Evolutionary conservation across 2,329 filamentous ascomycete genomes (phyloP).

Genomic region (Paraconiothyrium brasiliense): DNA sequence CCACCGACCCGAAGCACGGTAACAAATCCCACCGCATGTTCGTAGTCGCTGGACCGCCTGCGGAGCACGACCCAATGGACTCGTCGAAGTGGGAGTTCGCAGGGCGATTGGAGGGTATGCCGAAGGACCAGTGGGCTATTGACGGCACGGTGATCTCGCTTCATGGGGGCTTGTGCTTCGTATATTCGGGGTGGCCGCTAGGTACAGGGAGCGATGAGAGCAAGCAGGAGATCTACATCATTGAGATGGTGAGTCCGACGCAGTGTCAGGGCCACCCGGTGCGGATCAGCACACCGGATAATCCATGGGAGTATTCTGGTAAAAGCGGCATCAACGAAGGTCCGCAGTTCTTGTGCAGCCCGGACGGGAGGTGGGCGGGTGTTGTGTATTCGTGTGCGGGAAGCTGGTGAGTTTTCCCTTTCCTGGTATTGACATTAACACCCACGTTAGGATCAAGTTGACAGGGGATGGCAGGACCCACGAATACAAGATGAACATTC

Average conservation of each 20-base stretch:
- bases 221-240: constrained; percentile 57
- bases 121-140: constrained; percentile 57
- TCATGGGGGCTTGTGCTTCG: constrained; percentile 51
- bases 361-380: constrained; percentile 52
- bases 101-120: constrained; percentile 53
- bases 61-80: constrained; percentile 40
- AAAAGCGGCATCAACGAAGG: constrained; percentile 58
- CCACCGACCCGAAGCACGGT: constrained; percentile 52
- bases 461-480: constrained; percentile 43
- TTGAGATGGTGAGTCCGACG: constrained; percentile 49
- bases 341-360: constrained; percentile 50
- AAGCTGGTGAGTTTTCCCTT: constrained; percentile 37
- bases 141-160: constrained; percentile 58
- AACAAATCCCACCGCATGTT: constrained; percentile 58
- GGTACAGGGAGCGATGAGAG: constrained; percentile 47
- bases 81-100: constrained; percentile 52
- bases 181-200: constrained; percentile 59
- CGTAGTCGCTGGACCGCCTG: constrained; percentile 54
- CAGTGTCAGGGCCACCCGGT: constrained; percentile 47
- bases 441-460: no score
- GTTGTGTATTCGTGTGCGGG: constrained; percentile 59
- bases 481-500: constrained; percentile 59
- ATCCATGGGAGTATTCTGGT: constrained; percentile 53
- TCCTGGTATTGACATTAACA: neutral
- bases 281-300: constrained; percentile 52